Evolutionary conservation across 2,329 filamentous ascomycete species (phyloP).

Genomic region (Colletotrichum sp.): DNA sequence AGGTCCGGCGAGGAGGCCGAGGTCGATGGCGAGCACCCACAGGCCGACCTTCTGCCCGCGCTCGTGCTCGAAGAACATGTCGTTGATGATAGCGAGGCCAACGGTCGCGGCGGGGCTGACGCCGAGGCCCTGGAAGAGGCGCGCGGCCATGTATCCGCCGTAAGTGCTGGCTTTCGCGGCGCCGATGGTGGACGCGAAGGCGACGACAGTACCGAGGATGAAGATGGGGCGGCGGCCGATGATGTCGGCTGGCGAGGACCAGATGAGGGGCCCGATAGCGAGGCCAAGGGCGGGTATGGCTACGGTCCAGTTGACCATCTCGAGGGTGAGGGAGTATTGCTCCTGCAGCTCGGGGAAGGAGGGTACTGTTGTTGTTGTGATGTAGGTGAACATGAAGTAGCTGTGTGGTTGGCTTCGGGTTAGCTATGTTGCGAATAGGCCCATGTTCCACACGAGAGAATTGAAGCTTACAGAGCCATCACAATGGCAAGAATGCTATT

Average conservation of each 20-base stretch:
- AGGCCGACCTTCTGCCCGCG: slow-evolving; percentile 59
- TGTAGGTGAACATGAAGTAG: slow-evolving; percentile 64
- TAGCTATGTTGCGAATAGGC: neutral
- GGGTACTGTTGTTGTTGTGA: slow-evolving; percentile 61
- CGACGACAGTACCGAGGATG: slow-evolving; percentile 41
- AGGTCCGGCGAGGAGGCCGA: slow-evolving; percentile 51
- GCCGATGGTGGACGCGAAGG: slow-evolving; percentile 36
- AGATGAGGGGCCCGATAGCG: slow-evolving; percentile 54
- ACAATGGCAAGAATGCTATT: slow-evolving; percentile 54
- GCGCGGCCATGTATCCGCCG: slow-evolving; percentile 58
- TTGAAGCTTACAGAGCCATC: slow-evolving; percentile 51
- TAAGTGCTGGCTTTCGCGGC: slow-evolving; percentile 41
- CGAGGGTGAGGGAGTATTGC: slow-evolving; percentile 47
- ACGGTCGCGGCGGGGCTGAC: slow-evolving; percentile 59
- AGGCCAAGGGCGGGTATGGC: slow-evolving; percentile 56
- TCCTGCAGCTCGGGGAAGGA: slow-evolving; percentile 55
- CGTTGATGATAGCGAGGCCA: slow-evolving; percentile 58
- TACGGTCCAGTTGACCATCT: slow-evolving; percentile 60
- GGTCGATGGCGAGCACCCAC: slow-evolving; percentile 62
- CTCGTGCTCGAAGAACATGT: slow-evolving; percentile 62
- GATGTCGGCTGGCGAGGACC: slow-evolving; percentile 53
- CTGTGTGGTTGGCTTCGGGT: slow-evolving; percentile 26
- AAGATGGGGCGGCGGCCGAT: slow-evolving; percentile 57
- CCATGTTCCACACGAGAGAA: neutral
- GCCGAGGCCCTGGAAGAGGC: slow-evolving; percentile 64